Base-by-base conservation (phyloP, 2,329 filamentous ascomycete genomes). In the Pseudogymnoascus sp. region DNA sequence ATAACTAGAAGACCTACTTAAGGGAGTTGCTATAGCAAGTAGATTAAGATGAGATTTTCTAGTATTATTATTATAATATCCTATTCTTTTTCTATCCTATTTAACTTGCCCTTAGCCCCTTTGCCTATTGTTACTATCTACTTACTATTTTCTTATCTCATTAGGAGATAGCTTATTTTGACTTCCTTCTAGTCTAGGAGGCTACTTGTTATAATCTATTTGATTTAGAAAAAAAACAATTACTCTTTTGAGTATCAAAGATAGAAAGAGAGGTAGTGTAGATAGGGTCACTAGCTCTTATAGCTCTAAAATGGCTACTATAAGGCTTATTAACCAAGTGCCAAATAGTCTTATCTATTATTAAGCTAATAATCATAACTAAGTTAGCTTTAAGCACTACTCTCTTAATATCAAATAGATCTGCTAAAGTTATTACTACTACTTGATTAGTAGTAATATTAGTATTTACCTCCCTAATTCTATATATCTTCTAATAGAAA, bases 321-420 rank as follows among this genome's bases (percentile, higher is more conserved):
- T 72, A 74, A 35, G 70, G 71, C 65, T 70, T 71, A 33, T 70
- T 62, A 60, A 62, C 62, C 25, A 68, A 58, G 40, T 65, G 35
- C 65, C 15, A 66, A 68, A 75, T 68, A 64, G 64, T 62, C 60
- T 70, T 71, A 45, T 70, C 68, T 18, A 66, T 65, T 67, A 76
- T 74, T 61, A 72, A 76, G 21, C 74, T 73, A 62, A 77, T 66
- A 58, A 75, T 63, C 62, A 76, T 72, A 37, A 70, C 69, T 52
- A 74, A 75, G 27, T 69, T 71, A 29, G 64, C 68, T 63, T 66
- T 73, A 5, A 74, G 72, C 60, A 67, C 58, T 36, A 71, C 74
- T 67, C 74, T 76, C 63, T 68, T 72, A 60, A 77, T 68, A 64
- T 76, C 69, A 62, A 78, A 77, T 60, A 77, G 68, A 70, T 76